Conservation (phyloP, 257 asterid genomes). For the Nicotiana sylvestris region DNA sequence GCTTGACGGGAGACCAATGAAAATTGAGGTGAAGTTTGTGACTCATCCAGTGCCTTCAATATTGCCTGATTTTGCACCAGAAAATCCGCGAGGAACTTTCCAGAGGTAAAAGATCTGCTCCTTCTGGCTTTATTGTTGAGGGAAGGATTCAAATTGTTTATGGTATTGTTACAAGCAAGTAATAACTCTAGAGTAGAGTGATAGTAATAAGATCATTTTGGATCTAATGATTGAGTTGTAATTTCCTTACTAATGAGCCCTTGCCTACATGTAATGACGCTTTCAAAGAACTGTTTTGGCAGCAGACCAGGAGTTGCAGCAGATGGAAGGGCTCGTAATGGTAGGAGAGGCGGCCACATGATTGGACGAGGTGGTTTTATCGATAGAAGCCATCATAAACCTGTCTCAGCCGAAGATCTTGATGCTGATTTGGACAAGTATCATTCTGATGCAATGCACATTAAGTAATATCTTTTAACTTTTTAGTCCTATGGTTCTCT, state of each 20-base stretch:
- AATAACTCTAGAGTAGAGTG: background rate
- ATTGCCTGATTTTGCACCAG: conserved; percentile 20
- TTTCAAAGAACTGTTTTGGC: background rate
- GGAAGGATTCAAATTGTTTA: background rate
- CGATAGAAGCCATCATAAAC: conserved; percentile 42
- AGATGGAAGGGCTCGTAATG: background rate
- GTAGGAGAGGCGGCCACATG: no score
- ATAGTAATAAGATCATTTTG: background rate
- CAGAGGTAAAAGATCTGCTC: conserved; percentile 37
- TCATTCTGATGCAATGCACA: conserved; percentile 47
- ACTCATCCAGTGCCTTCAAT: conserved; percentile 23
- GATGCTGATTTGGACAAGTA: conserved; percentile 80
- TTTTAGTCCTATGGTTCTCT: background rate
- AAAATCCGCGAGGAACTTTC: conserved; percentile 24
- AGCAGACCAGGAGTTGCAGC: background rate
- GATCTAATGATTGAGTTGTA: background rate
- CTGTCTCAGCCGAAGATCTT: conserved; percentile 64
- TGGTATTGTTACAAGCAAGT: background rate
- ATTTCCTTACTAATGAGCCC: background rate
- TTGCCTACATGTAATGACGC: background rate
- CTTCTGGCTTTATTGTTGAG: background rate
- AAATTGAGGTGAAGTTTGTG: conserved; percentile 51
- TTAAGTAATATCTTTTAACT: conserved; percentile 17
- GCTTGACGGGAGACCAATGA: conserved; percentile 78
- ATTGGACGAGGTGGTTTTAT: background rate